A percentile compares a stretch with the other conserved stretches of the same genome.
phyloP scores from a whole-genome alignment of 73 alveolate genomes.

The Blepharisma japonicum region DNA sequence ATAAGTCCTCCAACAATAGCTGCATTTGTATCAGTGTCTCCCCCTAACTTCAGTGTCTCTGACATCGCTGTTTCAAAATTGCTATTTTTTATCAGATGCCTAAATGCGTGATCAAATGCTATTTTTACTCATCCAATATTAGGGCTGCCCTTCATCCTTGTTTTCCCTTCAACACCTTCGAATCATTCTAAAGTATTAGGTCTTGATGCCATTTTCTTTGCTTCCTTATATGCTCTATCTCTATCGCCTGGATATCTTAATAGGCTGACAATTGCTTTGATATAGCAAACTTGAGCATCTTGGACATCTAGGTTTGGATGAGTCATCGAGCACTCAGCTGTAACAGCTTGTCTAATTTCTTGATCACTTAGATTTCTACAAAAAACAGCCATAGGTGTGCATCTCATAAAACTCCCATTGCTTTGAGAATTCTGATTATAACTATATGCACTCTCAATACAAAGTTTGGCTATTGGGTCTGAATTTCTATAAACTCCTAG shows the following conservation, averaged over 20 bases:
- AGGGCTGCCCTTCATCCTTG: neutral
- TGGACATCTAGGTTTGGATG: constrained; percentile 35
- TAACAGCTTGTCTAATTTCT: constrained; percentile 32
- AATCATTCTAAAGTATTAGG: neutral
- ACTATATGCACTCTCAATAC: too few relatives aligned
- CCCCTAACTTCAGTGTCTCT: constrained; percentile 52
- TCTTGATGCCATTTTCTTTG: neutral
- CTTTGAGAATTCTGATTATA: constrained; percentile 27
- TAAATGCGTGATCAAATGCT: constrained; percentile 35
- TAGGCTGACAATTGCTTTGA: constrained; percentile 23
- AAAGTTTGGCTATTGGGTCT: too few relatives aligned
- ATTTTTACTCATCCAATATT: constrained; percentile 43
- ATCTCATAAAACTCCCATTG: constrained; percentile 62
- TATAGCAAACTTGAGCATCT: constrained; percentile 32
- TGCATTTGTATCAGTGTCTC: constrained; percentile 85
- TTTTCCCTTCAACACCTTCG: constrained; percentile 1
- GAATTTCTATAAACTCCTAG: constrained; percentile 12
- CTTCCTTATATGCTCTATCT: constrained; percentile 12
- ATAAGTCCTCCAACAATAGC: constrained; percentile 80
- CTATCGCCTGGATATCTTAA: constrained; percentile 29
- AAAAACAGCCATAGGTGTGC: constrained; percentile 58
- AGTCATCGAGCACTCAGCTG: constrained; percentile 33
- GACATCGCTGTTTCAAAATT: constrained; percentile 43
- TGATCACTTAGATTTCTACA: constrained; percentile 35
- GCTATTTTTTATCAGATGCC: constrained; percentile 18